These are phyloP conservation scores for Lactifluus volemus DNA, from an alignment of 768 basidiomycete species.

Conservation along the genomic window DNA sequence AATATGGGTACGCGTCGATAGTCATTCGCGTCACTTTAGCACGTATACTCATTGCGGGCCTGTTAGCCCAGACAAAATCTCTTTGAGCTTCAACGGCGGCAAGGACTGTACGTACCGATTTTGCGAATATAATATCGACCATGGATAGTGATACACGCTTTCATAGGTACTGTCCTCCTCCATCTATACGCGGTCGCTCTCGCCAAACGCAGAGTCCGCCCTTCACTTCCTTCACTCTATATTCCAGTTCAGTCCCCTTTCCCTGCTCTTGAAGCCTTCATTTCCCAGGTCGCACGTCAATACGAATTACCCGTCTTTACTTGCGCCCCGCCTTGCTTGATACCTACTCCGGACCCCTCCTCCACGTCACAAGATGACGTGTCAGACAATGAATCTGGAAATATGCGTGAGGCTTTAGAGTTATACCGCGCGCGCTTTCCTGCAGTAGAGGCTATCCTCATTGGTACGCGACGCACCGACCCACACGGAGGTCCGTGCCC, in stretches of 20 bases:
- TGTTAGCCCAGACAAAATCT: slow-evolving; percentile 40
- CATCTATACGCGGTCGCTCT: slow-evolving; percentile 79
- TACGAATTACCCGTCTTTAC: slow-evolving; percentile 77
- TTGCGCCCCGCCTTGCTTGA: slow-evolving; percentile 29
- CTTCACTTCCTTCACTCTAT: slow-evolving; percentile 58
- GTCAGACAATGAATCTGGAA: slow-evolving; percentile 43
- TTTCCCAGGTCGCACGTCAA: slow-evolving; percentile 44
- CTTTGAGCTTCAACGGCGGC: slow-evolving; percentile 96
- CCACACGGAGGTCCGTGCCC: slow-evolving; percentile 87
- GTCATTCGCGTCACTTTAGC: not conserved
- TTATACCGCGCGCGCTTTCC: slow-evolving; percentile 61
- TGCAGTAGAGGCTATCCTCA: slow-evolving; percentile 68
- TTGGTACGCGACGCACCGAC: slow-evolving; percentile 84
- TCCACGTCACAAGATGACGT: slow-evolving; percentile 27
- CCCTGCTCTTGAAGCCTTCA: slow-evolving; percentile 74
- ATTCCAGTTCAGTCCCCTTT: slow-evolving; percentile 91
- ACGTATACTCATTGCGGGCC: slow-evolving; percentile 5
- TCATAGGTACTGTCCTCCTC: slow-evolving; percentile 84
- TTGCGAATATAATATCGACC: not conserved
- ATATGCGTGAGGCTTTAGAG: slow-evolving; percentile 73
- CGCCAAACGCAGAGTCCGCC: slow-evolving; percentile 29
- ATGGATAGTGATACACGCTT: not conserved
- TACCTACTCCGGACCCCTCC: slow-evolving; percentile 38
- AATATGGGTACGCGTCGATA: slow-evolving; percentile 61
- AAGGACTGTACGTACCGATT: slow-evolving; percentile 74